Conservation (phyloP, 164 flowering plant species). For the Dillenia turbinata region DNA sequence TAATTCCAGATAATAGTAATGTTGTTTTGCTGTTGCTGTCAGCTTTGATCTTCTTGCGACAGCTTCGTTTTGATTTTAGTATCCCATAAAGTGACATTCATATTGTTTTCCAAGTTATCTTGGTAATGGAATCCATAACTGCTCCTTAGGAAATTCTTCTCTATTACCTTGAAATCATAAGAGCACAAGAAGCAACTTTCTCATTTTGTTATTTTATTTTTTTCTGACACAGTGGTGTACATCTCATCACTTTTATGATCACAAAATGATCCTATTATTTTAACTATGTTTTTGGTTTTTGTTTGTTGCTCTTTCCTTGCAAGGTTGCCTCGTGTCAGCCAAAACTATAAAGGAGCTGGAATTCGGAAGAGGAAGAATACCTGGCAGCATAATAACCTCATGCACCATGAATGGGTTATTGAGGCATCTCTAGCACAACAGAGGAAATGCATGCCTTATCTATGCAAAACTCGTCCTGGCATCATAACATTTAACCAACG, state of each 20-base stretch:
- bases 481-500: conserved; percentile 22
- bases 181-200: not conserved
- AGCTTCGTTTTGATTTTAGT: no score
- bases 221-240: not conserved
- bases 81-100: no score
- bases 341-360: conserved; percentile 13
- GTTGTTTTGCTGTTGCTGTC: no score
- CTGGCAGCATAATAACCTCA: conserved; percentile 16
- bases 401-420: conserved; percentile 15
- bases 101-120: no score
- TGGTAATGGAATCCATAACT: no score
- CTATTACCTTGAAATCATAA: no score
- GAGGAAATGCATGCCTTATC: conserved; percentile 31
- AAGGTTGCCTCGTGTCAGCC: conserved; percentile 36
- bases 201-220: not conserved
- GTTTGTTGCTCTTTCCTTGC: not conserved
- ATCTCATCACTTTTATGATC: not conserved
- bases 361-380: conserved; percentile 14
- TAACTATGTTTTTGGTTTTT: not conserved
- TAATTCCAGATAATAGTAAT: no score
- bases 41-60: no score
- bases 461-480: conserved; percentile 16
- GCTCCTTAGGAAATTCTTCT: no score
- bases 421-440: conserved; percentile 13
- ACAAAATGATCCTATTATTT: not conserved